Evolutionary conservation across 306 rosid genomes (phyloP), one percentile per base, ranked within the genome.

Genomic region (Macrotyloma uniflorum): DNA sequence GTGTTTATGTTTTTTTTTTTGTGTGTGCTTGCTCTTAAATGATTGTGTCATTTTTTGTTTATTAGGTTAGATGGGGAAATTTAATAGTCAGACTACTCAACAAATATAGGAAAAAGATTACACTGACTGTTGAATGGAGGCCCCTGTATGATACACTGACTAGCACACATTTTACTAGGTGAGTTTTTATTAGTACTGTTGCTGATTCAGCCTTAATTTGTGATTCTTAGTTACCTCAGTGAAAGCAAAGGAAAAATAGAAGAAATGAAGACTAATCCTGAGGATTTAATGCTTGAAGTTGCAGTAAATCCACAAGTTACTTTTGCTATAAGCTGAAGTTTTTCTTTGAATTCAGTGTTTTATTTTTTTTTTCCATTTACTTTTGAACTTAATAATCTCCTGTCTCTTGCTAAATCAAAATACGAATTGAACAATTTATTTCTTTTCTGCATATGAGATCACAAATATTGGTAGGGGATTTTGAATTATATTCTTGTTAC

Each of bases 11-110:
- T 38, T 53, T 22, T 47, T 67, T 53, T 51, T 16, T 33, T 57
- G 45, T n/a, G 50, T 14, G 36, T 69, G 18, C 79, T 42, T 35
- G 79, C 58, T 70, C 74, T 77, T 85, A 72, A 82, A 73, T 78
- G 79, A 40, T 72, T 77, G 67, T 72, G 74, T 9, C 43, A 23
- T 85, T 85, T 77, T 84, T 80, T 87, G 74, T 65, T 83, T 83
- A 83, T 83, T 91, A 95, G 99, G 98, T 95, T 85, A 95, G 98
- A 74, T 95, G 99, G 99, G 99, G 99, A 78, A 95, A 95, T 87
- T 47, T 91, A 30, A 76, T 95, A 72, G 93, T 95, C 83, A 91
- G 89, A 62, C 64, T 95, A 73, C 93, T 95, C 75, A 91, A 93
- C 82, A 93, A 87, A 86, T 91, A 89, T 76, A 83, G 91, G 75